Evolutionary conservation across 2,329 filamentous ascomycete species (phyloP).

Genomic region (Simplicillium aogashimaense): DNA sequence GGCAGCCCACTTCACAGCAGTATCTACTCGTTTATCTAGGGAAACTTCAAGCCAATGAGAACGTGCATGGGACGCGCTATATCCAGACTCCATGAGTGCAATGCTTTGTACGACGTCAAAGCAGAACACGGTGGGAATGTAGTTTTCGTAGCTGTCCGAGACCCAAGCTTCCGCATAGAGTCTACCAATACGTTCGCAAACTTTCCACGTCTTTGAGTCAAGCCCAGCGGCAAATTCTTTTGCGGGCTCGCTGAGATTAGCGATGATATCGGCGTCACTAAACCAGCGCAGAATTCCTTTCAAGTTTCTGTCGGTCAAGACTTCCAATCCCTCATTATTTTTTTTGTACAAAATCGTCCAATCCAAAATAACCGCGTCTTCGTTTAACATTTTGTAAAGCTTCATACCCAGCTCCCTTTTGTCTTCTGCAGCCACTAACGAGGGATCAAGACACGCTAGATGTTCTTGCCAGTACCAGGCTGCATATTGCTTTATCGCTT

Average conservation of each 20-base stretch:
- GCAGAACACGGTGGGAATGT: slow-evolving; percentile 29
- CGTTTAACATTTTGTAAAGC: slow-evolving; percentile 26
- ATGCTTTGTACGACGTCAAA: slow-evolving; percentile 32
- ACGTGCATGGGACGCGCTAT: slow-evolving; percentile 24
- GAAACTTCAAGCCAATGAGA: slow-evolving; percentile 25
- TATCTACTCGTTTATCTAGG: slow-evolving; percentile 21
- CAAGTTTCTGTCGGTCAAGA: slow-evolving; percentile 29
- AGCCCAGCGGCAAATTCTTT: slow-evolving; percentile 19
- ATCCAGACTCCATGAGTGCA: slow-evolving; percentile 26
- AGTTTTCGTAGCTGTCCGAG: slow-evolving; percentile 19
- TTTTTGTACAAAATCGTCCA: slow-evolving; percentile 30
- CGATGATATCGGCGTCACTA: slow-evolving; percentile 13
- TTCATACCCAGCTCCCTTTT: slow-evolving; percentile 22
- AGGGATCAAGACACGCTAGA: slow-evolving; percentile 21
- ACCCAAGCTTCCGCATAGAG: slow-evolving; percentile 29
- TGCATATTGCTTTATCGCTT: slow-evolving; percentile 26
- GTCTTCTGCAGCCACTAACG: slow-evolving; percentile 13
- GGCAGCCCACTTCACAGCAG: slow-evolving; percentile 25
- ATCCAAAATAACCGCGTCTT: slow-evolving; percentile 23
- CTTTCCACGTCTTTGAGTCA: slow-evolving; percentile 14
- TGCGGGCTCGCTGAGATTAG: slow-evolving; percentile 6
- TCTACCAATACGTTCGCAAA: slow-evolving; percentile 26
- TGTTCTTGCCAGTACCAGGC: slow-evolving; percentile 37
- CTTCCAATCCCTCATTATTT: slow-evolving; percentile 30
- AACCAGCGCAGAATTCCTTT: slow-evolving; percentile 17